Evolutionary conservation across 257 asterid genomes (phyloP).

Genomic region (Jacaranda copaia): DNA sequence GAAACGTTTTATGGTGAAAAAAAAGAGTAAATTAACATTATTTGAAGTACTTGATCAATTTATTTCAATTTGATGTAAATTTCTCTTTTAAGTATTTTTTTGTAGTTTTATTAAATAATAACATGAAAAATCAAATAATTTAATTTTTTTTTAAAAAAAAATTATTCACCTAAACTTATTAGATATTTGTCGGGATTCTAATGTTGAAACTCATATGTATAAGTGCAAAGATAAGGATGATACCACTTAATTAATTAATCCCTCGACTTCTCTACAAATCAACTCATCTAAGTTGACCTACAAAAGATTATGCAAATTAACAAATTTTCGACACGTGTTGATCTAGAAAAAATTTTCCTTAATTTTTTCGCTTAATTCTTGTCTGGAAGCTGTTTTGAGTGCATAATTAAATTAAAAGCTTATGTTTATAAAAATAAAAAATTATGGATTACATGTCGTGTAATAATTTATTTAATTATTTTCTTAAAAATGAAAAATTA

Average conservation of each 20-base stretch:
- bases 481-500: not conserved
- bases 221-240: too few species aligned
- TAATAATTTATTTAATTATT: not conserved
- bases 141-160: not conserved
- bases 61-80: too few species aligned
- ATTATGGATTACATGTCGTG: too few species aligned
- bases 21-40: not conserved
- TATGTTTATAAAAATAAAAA: too few species aligned
- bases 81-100: not conserved
- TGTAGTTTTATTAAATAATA: not conserved
- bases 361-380: too few species aligned
- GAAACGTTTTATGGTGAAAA: not conserved
- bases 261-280: conserved; percentile 16
- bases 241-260: too few species aligned
- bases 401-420: too few species aligned
- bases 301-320: not conserved
- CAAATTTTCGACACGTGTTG: conserved; percentile 21
- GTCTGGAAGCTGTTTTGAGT: too few species aligned
- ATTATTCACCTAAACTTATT: too few species aligned
- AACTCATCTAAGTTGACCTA: conserved; percentile 24
- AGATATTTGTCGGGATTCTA: too few species aligned
- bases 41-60: too few species aligned
- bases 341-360: not conserved
- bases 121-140: conserved; percentile 11
- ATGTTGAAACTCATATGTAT: too few species aligned